Percentiles rank a stretch among this genome's conserved stretches.
Conservation (phyloP, 305 asterid species). For the Rubia tinctorum region DNA sequence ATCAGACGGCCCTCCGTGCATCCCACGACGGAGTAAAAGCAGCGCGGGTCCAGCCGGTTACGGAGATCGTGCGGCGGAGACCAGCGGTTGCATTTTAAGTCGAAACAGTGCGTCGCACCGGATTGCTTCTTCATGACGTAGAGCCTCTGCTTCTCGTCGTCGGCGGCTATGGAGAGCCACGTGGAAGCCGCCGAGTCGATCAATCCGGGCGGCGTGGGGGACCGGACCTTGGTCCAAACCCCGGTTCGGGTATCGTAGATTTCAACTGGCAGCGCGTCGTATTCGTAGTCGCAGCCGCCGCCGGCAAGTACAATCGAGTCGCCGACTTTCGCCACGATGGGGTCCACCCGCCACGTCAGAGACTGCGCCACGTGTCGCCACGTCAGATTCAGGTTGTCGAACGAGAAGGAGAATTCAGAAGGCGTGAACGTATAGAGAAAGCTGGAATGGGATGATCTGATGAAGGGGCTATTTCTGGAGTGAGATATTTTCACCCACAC, state of each 20-base stretch:
- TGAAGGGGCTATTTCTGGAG: conserved; percentile 18
- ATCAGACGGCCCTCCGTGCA: conserved; percentile 22
- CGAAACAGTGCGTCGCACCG: conserved; percentile 46
- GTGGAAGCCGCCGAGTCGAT: conserved; percentile 43
- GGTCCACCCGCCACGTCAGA: conserved; percentile 59
- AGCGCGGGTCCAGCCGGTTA: conserved; percentile 32
- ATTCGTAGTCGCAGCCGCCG: conserved; percentile 62
- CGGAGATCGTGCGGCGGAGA: conserved; percentile 29
- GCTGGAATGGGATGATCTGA: conserved; percentile 48
- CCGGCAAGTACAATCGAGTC: conserved; percentile 55
- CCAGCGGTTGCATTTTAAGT: conserved; percentile 47
- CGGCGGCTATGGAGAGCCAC: conserved; percentile 48
- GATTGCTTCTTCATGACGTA: conserved; percentile 44
- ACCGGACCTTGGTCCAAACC: conserved; percentile 39
- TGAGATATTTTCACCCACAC: conserved; percentile 43
- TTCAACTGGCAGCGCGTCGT: conserved; percentile 67
- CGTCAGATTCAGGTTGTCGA: conserved; percentile 38
- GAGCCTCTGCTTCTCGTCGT: conserved; percentile 40
- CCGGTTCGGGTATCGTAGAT: conserved; percentile 33
- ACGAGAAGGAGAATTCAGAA: conserved; percentile 46
- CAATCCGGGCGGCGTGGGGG: conserved; percentile 41
- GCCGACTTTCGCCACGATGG: conserved; percentile 59
- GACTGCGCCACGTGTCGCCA: conserved; percentile 56
- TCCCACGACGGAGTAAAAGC: conserved; percentile 40
- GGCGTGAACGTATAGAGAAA: conserved; percentile 49